Base-by-base conservation (phyloP, 257 asterid genomes). In the Nicotiana attenuata region DNA sequence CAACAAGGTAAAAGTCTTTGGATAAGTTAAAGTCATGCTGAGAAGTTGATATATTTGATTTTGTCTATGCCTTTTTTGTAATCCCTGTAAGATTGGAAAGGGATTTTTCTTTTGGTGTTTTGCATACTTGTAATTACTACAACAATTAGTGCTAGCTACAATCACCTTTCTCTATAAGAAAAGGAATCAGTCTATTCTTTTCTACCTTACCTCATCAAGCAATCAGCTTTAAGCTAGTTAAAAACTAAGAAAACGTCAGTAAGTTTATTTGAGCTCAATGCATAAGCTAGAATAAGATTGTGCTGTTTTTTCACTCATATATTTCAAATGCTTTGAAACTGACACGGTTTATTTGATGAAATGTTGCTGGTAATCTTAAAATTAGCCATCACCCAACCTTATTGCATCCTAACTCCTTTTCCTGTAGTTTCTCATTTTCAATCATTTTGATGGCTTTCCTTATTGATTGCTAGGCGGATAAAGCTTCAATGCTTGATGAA, bases 401-500 rank as follows among this genome's bases (percentile, higher is more conserved):
- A 65, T 65, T 29, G 24, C 29, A 8, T 65, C 47, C 47, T 3
- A 65, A 65, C 24, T 29, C 14, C 22, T 63, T 6, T 2, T 52
- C 5, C 56, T 29, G 10, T 47, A 45, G 78, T 65, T 33, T 80
- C 83, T 80, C 77, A 80, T 80, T 80, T 64, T 80, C 76, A 10
- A 47, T 80, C 15, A 41, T 64, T 50, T 73, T 73, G 16, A 15
- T 24, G 79, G 60, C 29, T 50, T 73, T 24, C 41, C 61, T 22
- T 47, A 24, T 24, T 83, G 83, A 80, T 86, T 82, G 29, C 82
- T 87, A 96, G 99, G 97, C 91, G 5, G 99, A 96, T 85, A 96
- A 96, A 90, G 99, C 99, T 83, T 96, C 99, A 29, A 94, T 96
- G 98, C 98, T 96, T 29, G 99, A 94, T 85, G 99, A 96, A 88